phyloP scores from a whole-genome alignment of 768 basidiomycete species.

The Pleurotus sapidus region DNA sequence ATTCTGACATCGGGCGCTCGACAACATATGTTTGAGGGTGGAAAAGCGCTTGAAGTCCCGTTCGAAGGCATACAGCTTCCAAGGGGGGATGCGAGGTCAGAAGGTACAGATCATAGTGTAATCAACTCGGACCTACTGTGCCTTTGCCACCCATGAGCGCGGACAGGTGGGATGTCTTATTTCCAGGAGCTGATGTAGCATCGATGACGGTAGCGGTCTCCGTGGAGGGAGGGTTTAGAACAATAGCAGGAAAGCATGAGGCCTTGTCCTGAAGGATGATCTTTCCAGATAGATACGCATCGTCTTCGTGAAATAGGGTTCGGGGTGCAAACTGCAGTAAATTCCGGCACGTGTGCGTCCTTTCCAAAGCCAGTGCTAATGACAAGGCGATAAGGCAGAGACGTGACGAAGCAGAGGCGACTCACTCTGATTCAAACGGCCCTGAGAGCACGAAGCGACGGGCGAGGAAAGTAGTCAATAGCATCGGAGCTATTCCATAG shows the following conservation, averaged over 20 bases:
- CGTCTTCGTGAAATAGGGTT: constrained; percentile 64
- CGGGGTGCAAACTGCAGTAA: constrained; percentile 76
- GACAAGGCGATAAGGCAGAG: constrained; percentile 4
- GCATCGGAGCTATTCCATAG: constrained; percentile 69
- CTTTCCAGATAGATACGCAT: constrained; percentile 72
- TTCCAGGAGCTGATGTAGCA: constrained; percentile 95
- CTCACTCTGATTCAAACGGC: constrained; percentile 54
- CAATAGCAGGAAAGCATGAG: constrained; percentile 90
- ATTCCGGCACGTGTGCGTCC: constrained; percentile 82
- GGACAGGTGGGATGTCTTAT: constrained; percentile 94
- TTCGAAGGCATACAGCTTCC: constrained; percentile 85
- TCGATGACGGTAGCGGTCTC: constrained; percentile 71
- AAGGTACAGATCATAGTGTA: background rate
- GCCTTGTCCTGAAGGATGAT: constrained; percentile 97
- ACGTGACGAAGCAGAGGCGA: constrained; percentile 1
- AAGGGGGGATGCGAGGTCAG: background rate
- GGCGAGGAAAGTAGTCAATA: constrained; percentile 47
- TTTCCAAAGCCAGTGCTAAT: constrained; percentile 59
- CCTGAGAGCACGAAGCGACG: constrained; percentile 53
- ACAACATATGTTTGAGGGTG: constrained; percentile 83
- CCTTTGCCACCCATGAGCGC: constrained; percentile 84
- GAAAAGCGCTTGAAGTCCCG: constrained; percentile 76
- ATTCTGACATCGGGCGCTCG: constrained; percentile 82
- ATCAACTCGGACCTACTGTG: constrained; percentile 45
- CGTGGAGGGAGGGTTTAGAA: constrained; percentile 70